A percentile compares a stretch with the other conserved stretches of the same genome.
These are phyloP conservation scores for Torulaspora delbrueckii DNA, from an alignment of 805 yeast species.

Conservation along the genomic window DNA sequence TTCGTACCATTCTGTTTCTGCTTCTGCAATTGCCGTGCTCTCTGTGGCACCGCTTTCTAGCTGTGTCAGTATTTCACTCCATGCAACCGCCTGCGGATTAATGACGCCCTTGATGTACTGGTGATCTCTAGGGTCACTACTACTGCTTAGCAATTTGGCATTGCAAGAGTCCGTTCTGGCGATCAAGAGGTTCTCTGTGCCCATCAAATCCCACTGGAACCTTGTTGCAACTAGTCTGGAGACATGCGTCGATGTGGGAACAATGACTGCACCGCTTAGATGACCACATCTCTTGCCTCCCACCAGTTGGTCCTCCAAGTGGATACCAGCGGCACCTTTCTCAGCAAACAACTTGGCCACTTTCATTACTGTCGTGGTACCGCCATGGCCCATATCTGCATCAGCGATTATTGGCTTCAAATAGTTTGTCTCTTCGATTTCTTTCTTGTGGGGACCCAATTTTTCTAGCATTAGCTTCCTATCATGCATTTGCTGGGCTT, in stretches of 20 bases:
- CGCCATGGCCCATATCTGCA: slow-evolving; percentile 66
- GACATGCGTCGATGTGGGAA: slow-evolving; percentile 54
- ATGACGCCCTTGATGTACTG: slow-evolving; percentile 49
- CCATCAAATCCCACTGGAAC: slow-evolving; percentile 63
- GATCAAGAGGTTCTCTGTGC: slow-evolving; percentile 50
- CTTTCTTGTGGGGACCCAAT: slow-evolving; percentile 22
- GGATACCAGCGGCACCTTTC: slow-evolving; percentile 62
- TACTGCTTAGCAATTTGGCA: slow-evolving; percentile 46
- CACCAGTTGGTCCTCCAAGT: slow-evolving; percentile 58
- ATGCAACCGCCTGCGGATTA: slow-evolving; percentile 34
- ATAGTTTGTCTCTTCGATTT: slow-evolving; percentile 40
- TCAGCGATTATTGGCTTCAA: slow-evolving; percentile 61
- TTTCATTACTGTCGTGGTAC: slow-evolving; percentile 58
- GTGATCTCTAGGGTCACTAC: slow-evolving; percentile 55
- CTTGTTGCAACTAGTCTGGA: slow-evolving; percentile 53
- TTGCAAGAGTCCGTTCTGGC: slow-evolving; percentile 60
- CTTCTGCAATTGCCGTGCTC: slow-evolving; percentile 33
- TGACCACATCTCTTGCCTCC: slow-evolving; percentile 68
- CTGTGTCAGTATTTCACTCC: slow-evolving; percentile 42
- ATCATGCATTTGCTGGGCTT: slow-evolving; percentile 56
- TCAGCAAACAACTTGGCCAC: slow-evolving; percentile 62
- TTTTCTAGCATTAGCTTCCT: slow-evolving; percentile 42
- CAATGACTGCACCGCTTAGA: slow-evolving; percentile 55
- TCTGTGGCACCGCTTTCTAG: slow-evolving; percentile 42
- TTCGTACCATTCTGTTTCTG: slow-evolving; percentile 47